Evolutionary conservation across 2,329 filamentous ascomycete species (phyloP).

Genomic region (Zasmidium citrigriseum): DNA sequence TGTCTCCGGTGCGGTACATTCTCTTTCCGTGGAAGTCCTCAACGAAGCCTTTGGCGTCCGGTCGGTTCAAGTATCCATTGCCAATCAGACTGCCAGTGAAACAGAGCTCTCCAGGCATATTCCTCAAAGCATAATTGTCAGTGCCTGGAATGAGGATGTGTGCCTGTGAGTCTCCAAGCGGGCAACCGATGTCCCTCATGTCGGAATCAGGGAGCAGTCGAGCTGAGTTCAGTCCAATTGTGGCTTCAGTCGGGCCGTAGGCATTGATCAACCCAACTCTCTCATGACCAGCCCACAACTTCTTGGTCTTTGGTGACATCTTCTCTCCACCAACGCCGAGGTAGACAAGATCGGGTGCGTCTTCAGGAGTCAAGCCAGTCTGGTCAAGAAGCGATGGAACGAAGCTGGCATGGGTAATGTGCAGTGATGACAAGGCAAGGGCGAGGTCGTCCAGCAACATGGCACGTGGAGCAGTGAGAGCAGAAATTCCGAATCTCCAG

Average conservation of each 20-base stretch:
- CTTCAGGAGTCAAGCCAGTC: slow-evolving; percentile 13
- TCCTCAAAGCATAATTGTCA: slow-evolving; percentile 13
- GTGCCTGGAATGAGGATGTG: slow-evolving; percentile 17
- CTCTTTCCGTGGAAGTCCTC: slow-evolving; percentile 12
- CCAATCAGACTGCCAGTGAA: slow-evolving; percentile 22
- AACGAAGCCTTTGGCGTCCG: slow-evolving; percentile 17
- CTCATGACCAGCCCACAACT: slow-evolving; percentile 17
- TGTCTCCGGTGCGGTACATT: slow-evolving; percentile 25
- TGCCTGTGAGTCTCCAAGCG: slow-evolving; percentile 17
- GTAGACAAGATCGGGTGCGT: slow-evolving; percentile 16
- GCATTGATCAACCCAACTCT: slow-evolving; percentile 20
- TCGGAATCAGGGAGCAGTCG: slow-evolving; percentile 14
- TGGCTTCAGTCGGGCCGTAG: slow-evolving; percentile 23
- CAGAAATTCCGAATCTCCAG: slow-evolving; percentile 13
- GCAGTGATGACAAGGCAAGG: slow-evolving; percentile 6
- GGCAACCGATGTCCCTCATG: slow-evolving; percentile 13
- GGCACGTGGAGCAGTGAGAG: slow-evolving; percentile 12
- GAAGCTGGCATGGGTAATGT: slow-evolving; percentile 18
- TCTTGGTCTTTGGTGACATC: slow-evolving; percentile 21
- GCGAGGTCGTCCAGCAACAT: slow-evolving; percentile 19
- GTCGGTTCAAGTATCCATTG: slow-evolving; percentile 21
- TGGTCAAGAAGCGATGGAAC: slow-evolving; percentile 18
- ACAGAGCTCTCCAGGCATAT: slow-evolving; percentile 20
- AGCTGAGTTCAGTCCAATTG: slow-evolving; percentile 13
- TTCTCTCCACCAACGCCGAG: slow-evolving; percentile 22